Evolutionary conservation across 345 rosid species (phyloP).

Genomic region (Acer yangbiense): DNA sequence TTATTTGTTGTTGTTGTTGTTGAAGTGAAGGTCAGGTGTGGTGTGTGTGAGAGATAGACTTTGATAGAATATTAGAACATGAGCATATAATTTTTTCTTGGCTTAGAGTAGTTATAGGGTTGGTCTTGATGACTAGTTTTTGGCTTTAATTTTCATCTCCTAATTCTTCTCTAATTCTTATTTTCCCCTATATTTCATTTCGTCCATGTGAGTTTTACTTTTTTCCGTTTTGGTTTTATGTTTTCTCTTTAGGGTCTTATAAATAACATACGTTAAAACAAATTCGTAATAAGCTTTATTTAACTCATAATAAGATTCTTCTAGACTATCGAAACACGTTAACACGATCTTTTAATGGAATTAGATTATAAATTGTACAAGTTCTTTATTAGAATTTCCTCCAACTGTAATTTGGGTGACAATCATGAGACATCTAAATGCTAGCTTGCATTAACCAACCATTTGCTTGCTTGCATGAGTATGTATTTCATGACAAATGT

Average conservation of each 20-base stretch:
- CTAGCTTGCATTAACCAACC: neutral
- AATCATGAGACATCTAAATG: neutral
- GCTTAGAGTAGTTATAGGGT: conserved; percentile 52
- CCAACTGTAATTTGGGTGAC: neutral
- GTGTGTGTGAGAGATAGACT: neutral
- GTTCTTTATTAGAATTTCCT: conserved; percentile 7
- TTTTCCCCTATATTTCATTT: conserved; percentile 33
- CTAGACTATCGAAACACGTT: neutral
- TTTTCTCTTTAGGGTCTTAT: neutral
- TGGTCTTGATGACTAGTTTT: conserved; percentile 35
- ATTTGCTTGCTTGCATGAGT: neutral
- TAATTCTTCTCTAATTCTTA: conserved; percentile 24
- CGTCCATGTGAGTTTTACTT: conserved; percentile 26
- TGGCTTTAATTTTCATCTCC: conserved; percentile 20
- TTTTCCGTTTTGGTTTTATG: neutral
- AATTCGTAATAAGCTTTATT: too few species aligned
- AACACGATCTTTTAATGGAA: too few species aligned
- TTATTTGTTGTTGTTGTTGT: neutral
- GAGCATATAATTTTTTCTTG: conserved; percentile 28
- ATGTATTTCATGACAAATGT: neutral
- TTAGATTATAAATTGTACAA: neutral
- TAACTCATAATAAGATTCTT: neutral
- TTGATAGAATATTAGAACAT: neutral
- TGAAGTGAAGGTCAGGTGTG: conserved; percentile 18
- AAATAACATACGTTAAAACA: too few species aligned